Conservation (phyloP, 352 stramenopile genomes). For the Blastocystis sp. region DNA sequence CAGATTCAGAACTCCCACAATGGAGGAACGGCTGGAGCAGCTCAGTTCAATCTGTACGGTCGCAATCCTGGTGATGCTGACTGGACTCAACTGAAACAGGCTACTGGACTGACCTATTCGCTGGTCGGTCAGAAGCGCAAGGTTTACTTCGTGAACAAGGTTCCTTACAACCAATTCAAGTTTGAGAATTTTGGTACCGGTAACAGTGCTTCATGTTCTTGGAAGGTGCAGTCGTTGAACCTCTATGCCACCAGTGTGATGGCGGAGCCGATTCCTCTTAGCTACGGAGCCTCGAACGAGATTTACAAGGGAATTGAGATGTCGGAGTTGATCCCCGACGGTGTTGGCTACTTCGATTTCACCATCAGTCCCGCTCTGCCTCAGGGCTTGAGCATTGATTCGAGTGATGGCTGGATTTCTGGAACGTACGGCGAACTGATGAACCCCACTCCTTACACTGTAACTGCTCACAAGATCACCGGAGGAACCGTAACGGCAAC, state of each 20-base stretch:
- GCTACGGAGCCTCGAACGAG: neutral
- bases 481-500: neutral
- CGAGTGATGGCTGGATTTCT: neutral
- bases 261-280: neutral
- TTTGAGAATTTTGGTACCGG: neutral
- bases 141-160: neutral
- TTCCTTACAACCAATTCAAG: conserved; percentile 18
- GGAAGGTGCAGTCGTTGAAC: neutral
- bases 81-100: neutral
- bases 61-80: neutral
- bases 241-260: neutral
- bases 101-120: neutral
- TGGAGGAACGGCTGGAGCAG: neutral
- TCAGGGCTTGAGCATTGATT: neutral
- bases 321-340: neutral
- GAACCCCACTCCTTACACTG: neutral
- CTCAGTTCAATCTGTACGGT: neutral
- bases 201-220: neutral
- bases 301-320: conserved; percentile 2
- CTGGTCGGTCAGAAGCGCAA: neutral
- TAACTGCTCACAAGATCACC: neutral
- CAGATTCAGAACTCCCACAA: neutral
- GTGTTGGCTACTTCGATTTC: neutral
- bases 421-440: neutral
- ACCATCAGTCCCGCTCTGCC: neutral